Evolutionary conservation across 1,284 basidiomycete species (phyloP), one percentile per base, ranked within the genome.

Genomic region (Puccinia novopanici): DNA sequence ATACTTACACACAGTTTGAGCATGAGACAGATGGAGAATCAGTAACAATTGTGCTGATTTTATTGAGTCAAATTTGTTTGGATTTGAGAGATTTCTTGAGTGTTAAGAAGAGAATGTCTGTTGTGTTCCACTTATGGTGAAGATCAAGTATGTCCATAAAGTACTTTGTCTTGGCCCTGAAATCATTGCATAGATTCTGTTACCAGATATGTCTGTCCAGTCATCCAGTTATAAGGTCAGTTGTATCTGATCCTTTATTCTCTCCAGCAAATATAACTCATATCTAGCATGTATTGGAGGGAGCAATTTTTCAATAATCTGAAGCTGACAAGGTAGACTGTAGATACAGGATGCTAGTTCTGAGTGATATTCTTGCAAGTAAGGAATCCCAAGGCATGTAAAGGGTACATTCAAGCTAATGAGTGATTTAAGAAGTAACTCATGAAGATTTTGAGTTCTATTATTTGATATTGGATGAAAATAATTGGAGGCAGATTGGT

Each of bases 11-110:
- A 30, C 27, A 77, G 57, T 54, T 54, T 67, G 61, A 67, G 40
- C 75, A 77, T 75, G 17, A 65, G n/a, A n/a, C 42, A 3, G 73
- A 27, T 40, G 73, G 57, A 37, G 75, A 65, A 55, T 77, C 63
- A 2, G 75, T 77, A 2, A 67, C 75, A 24, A 77, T 24, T 68
- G 42, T 6, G 68, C 30, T 30, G 24, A 54, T 68, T 5, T 65
- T 9, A 50, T 50, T 17, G 2, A 61, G 5, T 9, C 37, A n/a
- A 42, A 63, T 22, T 42, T 75, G 24, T 9, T 40, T 61, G 15
- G 27, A 17, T 27, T 40, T 54, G 37, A 77, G 48, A 30, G n/a
- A 59, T 40, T 77, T 22, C 37, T 68, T 24, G n/a, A 77, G 61
- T 13, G 42, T 63, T 22, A 27, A 50, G 59, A 52, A 24, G 40